These are phyloP conservation scores for Mollisiaceae sp. DNA, from an alignment of 2,329 filamentous ascomycete species.

Conservation along the genomic window DNA sequence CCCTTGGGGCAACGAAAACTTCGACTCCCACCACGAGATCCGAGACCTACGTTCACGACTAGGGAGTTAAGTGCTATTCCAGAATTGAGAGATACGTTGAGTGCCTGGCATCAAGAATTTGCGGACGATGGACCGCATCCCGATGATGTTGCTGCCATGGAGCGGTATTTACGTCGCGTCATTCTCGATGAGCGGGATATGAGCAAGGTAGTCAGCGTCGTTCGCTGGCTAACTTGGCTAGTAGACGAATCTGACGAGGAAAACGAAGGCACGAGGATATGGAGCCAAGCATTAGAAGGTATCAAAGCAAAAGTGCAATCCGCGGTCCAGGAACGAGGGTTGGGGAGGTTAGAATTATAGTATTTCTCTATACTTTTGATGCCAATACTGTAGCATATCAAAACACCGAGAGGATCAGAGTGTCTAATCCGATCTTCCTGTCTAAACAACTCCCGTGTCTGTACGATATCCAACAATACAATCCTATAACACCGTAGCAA, in stretches of 20 bases:
- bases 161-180: conserved; percentile 73
- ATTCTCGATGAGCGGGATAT: conserved; percentile 78
- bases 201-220: conserved; percentile 72
- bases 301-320: conserved; percentile 58
- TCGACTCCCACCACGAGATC: conserved; percentile 53
- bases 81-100: conserved; percentile 76
- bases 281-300: conserved; percentile 51
- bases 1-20: conserved; percentile 42
- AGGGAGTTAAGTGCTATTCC: conserved; percentile 56
- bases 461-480: neutral
- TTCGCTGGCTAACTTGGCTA: conserved; percentile 69
- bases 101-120: conserved; percentile 78
- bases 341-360: conserved; percentile 59
- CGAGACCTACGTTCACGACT: conserved; percentile 66
- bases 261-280: conserved; percentile 48
- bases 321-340: conserved; percentile 60
- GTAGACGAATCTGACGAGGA: conserved; percentile 53
- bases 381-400: neutral
- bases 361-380: conserved; percentile 8
- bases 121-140: conserved; percentile 74
- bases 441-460: neutral
- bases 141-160: conserved; percentile 78
- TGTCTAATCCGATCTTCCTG: neutral
- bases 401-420: neutral
- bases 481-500: neutral